Percentiles rank a stretch among this genome's conserved stretches.
Conservation (phyloP, 768 basidiomycete species). For the Neoboletus magnificus region DNA sequence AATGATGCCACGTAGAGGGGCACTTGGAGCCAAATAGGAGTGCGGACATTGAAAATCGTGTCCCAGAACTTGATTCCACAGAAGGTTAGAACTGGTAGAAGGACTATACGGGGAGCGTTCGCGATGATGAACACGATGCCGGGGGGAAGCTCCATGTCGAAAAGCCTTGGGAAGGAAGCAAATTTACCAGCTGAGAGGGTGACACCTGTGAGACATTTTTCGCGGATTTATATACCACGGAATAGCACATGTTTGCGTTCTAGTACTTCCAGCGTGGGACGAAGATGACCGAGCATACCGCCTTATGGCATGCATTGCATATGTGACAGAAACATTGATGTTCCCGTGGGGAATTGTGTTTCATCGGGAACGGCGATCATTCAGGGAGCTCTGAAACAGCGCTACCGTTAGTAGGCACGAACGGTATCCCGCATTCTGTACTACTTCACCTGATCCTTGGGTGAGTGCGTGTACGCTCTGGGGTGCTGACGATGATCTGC, state of each 20-base stretch:
- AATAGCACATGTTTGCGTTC: conserved; percentile 8
- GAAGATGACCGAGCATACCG: background rate
- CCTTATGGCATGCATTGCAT: background rate
- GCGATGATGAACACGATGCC: conserved; percentile 28
- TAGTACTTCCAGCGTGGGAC: background rate
- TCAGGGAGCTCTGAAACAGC: background rate
- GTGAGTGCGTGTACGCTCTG: too few species aligned
- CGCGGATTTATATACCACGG: conserved; percentile 5
- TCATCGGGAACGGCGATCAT: background rate
- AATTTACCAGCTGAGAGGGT: background rate
- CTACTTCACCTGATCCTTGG: background rate
- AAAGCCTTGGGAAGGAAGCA: background rate
- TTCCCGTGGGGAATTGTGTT: background rate
- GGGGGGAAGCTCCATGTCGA: conserved; percentile 33
- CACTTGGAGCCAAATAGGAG: conserved; percentile 16
- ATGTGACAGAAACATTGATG: background rate
- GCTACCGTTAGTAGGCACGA: too few species aligned
- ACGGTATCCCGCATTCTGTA: background rate
- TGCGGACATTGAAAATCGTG: conserved; percentile 2
- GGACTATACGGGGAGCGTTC: conserved; percentile 23
- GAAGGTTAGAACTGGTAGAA: conserved; percentile 18
- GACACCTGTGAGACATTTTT: background rate
- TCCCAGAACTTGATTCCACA: conserved; percentile 12
- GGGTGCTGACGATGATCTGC: conserved; percentile 8
- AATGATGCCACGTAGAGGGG: conserved; percentile 23